Evolutionary conservation across 2,329 filamentous ascomycete species (phyloP), one percentile per base, ranked within the genome.

Genomic region (Penicillium paneum): DNA sequence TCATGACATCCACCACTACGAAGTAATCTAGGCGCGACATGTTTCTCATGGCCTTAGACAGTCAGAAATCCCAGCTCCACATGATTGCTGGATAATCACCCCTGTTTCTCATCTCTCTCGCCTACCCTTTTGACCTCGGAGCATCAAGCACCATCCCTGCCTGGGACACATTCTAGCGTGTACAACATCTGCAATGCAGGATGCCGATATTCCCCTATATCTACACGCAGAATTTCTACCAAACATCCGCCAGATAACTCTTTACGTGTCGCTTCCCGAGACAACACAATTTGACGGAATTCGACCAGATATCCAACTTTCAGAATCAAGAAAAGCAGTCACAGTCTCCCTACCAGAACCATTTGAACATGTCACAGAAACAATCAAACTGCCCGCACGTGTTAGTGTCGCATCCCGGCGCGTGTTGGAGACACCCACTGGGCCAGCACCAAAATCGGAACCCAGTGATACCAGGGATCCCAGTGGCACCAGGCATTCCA

Each of bases 211-310:
- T 7, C 29, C 57, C 6, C 46, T 78, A 6, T 69, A 74, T 39
- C 72, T 86, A 13, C 85, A 86, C 59, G 81, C 83, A 24, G 84
- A 87, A 67, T 76, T 84, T 15, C 72, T 86, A 35, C 76, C 82
- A 34, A 80, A 86, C 58, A 84, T 86, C 57, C 79, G 81, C 39
- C 83, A 84, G 56, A 73, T 85, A 39, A 82, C 81, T 3, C 73
- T 86, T 15, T 80, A 83, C 60, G 78, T 81, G 1, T 81, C 79
- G 2, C 68, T 84, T 6, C 71, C 68, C 1, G 46, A 56, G 39
- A 49, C 39, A 10, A 40, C 52, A 42, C 31, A 43, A 15, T 38
- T 60, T 3, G 29, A 58, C 19, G 44, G 49, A 34, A 44, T 58
- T 34, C 49, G 45, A 29, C 63, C 64, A 12, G 42, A 62, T 7